Base-by-base conservation (phyloP, 176 grass and related monocot species). In the Typha latifolia region DNA sequence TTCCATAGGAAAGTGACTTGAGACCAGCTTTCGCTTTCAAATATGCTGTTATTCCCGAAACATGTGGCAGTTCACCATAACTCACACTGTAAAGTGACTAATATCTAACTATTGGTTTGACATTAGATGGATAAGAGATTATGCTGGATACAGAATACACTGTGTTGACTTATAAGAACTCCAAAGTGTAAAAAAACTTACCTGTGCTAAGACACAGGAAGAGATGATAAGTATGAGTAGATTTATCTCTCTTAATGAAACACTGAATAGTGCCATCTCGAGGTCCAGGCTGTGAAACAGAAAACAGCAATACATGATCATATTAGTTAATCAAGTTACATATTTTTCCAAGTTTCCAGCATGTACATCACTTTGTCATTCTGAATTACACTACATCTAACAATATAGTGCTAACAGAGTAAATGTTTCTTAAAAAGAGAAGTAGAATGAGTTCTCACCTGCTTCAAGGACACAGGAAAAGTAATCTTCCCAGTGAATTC, bases 401-500 rank as follows among this genome's bases (percentile, higher is more conserved):
- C 20, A 65, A 21, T 0, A 72, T 9, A 9, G 3, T 31, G 74
- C 23, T 14, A 68, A 64, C 67, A 27, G 21, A 50, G 12, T 52
- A 49, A 37, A 62, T 47, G 76, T 62, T 27, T 6, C 37, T 1
- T 47, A 19, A 14, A 51, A 4, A 74, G 76, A 5, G 82, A 9
- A 10, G 37, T 5, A 62, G 49, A 4, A 49, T 3, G 13, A n/a
- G 62, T 19, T 20, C 73, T 71, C 51, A 90, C 87, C 87, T 83
- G 87, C 62, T 83, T 91, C 29, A 91, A 59, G 14, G 88, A 91
- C 18, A 82, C 74, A 57, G 81, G 74, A 76, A 91, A 91, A 62
- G 88, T 91, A 13, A 91, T 77, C 59, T 84, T 86, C 49, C 84
- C 84, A 75, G 70, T 79, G 19, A 84, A 74, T 56, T 91, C 81